Evolutionary conservation across 2,329 filamentous ascomycete genomes (phyloP).

Genomic region (Ustilaginoidea virens): DNA sequence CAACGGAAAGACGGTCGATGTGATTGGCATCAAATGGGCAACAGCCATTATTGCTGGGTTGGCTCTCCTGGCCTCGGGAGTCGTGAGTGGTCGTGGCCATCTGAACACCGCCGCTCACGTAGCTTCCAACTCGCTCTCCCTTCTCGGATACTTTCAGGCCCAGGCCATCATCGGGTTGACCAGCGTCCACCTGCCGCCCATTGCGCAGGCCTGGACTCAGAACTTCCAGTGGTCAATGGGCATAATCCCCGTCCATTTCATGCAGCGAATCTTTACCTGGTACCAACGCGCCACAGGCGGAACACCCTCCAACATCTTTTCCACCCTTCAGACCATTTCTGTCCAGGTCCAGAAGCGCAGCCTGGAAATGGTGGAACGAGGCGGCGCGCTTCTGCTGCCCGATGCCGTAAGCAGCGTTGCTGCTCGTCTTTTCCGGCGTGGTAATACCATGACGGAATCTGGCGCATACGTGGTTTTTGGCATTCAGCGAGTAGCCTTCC

Average conservation of each 20-base stretch:
- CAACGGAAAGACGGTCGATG: conserved; percentile 82
- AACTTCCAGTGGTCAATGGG: conserved; percentile 98
- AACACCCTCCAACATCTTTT: conserved; percentile 63
- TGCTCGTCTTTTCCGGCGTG: conserved; percentile 22
- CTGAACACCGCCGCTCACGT: conserved; percentile 89
- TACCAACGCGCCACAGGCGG: conserved; percentile 87
- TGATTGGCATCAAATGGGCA: conserved; percentile 74
- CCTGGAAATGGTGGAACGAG: conserved; percentile 20
- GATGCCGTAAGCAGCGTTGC: conserved; percentile 20
- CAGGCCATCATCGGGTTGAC: conserved; percentile 83
- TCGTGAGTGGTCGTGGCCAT: conserved; percentile 82
- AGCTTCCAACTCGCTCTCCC: conserved; percentile 75
- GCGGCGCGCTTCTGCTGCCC: conserved; percentile 27
- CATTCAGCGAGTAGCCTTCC: conserved; percentile 79
- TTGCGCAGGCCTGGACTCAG: conserved; percentile 84
- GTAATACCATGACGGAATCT: conserved; percentile 32
- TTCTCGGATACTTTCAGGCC: conserved; percentile 86
- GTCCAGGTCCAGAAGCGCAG: conserved; percentile 63
- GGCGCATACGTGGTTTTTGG: conserved; percentile 53
- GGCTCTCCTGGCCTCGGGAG: conserved; percentile 66
- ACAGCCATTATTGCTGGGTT: conserved; percentile 76
- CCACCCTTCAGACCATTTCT: conserved; percentile 55
- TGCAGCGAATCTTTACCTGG: conserved; percentile 82
- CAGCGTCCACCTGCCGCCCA: conserved; percentile 64
- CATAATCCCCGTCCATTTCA: conserved; percentile 68